Evolutionary conservation across 768 basidiomycete genomes (phyloP).

Genomic region (Lentinula guzmanii): DNA sequence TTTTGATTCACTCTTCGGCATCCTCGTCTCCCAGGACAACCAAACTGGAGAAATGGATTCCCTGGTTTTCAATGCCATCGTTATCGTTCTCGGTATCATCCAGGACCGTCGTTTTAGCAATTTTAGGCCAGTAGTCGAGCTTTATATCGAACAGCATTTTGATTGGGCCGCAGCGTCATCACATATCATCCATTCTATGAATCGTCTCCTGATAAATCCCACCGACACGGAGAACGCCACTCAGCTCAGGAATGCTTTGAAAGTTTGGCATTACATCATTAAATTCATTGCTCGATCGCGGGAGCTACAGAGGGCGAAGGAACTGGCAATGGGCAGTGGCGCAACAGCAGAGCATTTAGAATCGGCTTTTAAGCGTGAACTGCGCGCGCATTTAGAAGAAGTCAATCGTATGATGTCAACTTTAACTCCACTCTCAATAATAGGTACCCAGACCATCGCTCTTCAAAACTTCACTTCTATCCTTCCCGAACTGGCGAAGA

Average conservation of each 20-base stretch:
- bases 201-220: slow-evolving; percentile 69
- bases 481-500: slow-evolving; percentile 78
- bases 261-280: slow-evolving; percentile 97
- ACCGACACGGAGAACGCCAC: slow-evolving; percentile 68
- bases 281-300: slow-evolving; percentile 89
- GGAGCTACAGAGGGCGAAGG: slow-evolving; percentile 79
- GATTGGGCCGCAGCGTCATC: slow-evolving; percentile 73
- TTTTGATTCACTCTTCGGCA: slow-evolving; percentile 89
- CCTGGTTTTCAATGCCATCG: slow-evolving; percentile 84
- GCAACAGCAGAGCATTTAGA: slow-evolving; percentile 86
- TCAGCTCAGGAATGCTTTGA: slow-evolving; percentile 79
- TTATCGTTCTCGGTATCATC: slow-evolving; percentile 87
- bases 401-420: slow-evolving; percentile 88
- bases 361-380: slow-evolving; percentile 75
- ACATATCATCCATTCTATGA: slow-evolving; percentile 85
- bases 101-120: slow-evolving; percentile 94
- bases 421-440: slow-evolving; percentile 74
- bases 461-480: slow-evolving; percentile 91
- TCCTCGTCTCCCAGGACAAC: slow-evolving; percentile 72
- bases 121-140: slow-evolving; percentile 89
- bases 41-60: slow-evolving; percentile 75
- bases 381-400: slow-evolving; percentile 68
- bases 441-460: slow-evolving; percentile 93
- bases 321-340: slow-evolving; percentile 71
- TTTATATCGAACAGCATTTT: slow-evolving; percentile 91